A percentile compares a stretch with the other conserved stretches of the same genome.
phyloP scores from a whole-genome alignment of 176 grass and related monocot genomes.

The Rhipidocladum racemiflorum region DNA sequence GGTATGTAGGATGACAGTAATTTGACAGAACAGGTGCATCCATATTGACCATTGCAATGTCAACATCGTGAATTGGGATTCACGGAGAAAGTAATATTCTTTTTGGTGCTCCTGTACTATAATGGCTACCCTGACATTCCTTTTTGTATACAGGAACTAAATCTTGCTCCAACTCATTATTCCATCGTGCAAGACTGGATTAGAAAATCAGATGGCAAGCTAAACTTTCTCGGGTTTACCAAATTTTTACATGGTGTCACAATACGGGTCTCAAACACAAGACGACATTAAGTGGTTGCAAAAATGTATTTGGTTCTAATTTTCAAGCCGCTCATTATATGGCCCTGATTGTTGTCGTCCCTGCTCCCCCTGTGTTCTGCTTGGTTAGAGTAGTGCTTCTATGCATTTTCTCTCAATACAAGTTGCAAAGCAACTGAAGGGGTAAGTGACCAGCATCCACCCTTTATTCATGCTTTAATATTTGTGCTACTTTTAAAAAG shows the following conservation, averaged over 20 bases:
- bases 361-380: constrained; percentile 11
- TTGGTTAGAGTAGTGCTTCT: too few relatives aligned
- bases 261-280: constrained; percentile 74
- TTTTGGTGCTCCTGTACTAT: too few relatives aligned
- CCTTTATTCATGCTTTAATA: too few relatives aligned
- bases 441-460: too few relatives aligned
- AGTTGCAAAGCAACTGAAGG: too few relatives aligned
- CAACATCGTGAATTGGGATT: neutral
- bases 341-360: constrained; percentile 43
- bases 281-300: constrained; percentile 67
- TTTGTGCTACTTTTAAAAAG: too few relatives aligned
- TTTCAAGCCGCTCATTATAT: constrained; percentile 48
- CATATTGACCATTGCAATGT: neutral
- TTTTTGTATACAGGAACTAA: constrained; percentile 61
- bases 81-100: neutral
- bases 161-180: constrained; percentile 72
- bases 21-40: neutral
- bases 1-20: constrained; percentile 35
- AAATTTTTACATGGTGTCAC: constrained; percentile 99
- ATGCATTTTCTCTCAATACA: too few relatives aligned
- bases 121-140: neutral
- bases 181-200: constrained; percentile 95
- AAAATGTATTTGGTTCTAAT: constrained; percentile 71
- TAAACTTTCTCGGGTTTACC: constrained; percentile 92
- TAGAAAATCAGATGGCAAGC: constrained; percentile 88